A percentile compares a stretch with the other conserved stretches of the same genome.
phyloP scores from a whole-genome alignment of 2,329 filamentous ascomycete genomes.

The Pochonia chlamydosporia region DNA sequence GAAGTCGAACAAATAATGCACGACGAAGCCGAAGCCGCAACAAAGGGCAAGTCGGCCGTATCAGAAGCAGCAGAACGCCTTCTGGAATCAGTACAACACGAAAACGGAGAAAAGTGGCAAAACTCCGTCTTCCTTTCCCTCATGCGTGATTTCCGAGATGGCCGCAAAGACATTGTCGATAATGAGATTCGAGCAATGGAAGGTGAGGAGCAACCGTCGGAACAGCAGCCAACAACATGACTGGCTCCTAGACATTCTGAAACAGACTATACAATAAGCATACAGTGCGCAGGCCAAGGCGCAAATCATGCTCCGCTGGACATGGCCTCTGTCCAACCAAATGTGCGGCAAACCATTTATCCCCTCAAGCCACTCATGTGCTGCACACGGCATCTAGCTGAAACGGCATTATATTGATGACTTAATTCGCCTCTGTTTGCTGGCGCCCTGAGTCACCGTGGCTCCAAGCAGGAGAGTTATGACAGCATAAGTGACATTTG shows the following conservation, averaged over 20 bases:
- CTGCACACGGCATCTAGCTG: constrained; percentile 17
- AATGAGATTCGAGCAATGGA: constrained; percentile 32
- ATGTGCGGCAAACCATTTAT: neutral
- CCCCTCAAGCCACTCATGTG: constrained; percentile 10
- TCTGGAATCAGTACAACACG: constrained; percentile 37
- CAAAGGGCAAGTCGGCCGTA: constrained; percentile 29
- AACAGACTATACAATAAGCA: neutral
- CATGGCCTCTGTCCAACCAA: neutral
- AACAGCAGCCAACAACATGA: constrained; percentile 10
- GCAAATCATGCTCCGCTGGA: neutral
- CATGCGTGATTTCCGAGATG: constrained; percentile 40
- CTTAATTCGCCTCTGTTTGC: neutral
- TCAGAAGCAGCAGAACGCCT: constrained; percentile 37
- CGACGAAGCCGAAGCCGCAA: constrained; percentile 10
- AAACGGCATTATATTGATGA: constrained; percentile 16
- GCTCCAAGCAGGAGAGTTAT: too few species aligned
- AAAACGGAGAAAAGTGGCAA: constrained; percentile 40
- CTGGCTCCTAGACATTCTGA: constrained; percentile 1
- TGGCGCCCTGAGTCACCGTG: neutral
- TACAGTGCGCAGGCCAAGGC: neutral
- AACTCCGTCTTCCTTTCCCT: constrained; percentile 38
- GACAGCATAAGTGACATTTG: too few species aligned
- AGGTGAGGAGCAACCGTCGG: constrained; percentile 8
- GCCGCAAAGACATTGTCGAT: constrained; percentile 36
- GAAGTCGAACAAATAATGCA: constrained; percentile 9